Percentiles rank a stretch among this genome's conserved stretches.
These are phyloP conservation scores for Gossypium armourianum DNA, from an alignment of 441 rosid species.

Conservation along the genomic window DNA sequence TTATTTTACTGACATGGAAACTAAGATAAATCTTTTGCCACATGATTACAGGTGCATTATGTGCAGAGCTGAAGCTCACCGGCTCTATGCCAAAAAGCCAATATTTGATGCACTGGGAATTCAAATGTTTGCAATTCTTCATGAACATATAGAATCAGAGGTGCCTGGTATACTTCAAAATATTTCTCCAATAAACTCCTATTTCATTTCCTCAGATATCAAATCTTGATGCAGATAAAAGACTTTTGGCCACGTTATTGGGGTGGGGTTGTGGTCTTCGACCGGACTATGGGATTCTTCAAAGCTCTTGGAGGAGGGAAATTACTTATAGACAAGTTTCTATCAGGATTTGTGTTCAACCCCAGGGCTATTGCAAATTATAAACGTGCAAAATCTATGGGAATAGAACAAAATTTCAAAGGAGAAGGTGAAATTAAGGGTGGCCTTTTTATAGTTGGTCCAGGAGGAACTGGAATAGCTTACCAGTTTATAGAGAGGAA, in stretches of 20 bases:
- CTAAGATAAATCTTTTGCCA: constrained; percentile 10
- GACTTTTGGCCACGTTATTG: constrained; percentile 69
- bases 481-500: constrained; percentile 61
- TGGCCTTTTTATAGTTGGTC: constrained; percentile 45
- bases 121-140: constrained; percentile 53
- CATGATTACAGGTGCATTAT: constrained; percentile 48
- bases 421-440: constrained; percentile 68
- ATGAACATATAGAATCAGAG: constrained; percentile 55
- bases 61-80: constrained; percentile 73
- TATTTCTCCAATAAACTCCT: constrained; percentile 5
- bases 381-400: constrained; percentile 48
- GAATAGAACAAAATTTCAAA: constrained; percentile 38
- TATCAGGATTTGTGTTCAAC: constrained; percentile 55
- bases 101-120: constrained; percentile 52
- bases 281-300: constrained; percentile 45
- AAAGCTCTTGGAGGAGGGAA: constrained; percentile 60
- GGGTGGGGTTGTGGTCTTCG: constrained; percentile 49
- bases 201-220: constrained; percentile 7
- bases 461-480: constrained; percentile 41
- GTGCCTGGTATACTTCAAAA: constrained; percentile 19
- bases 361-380: constrained; percentile 60
- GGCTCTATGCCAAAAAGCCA: constrained; percentile 46
- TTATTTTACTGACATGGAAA: neutral
- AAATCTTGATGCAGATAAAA: constrained; percentile 29
- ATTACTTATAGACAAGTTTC: constrained; percentile 51